Percentiles rank a stretch among this genome's conserved stretches.
Conservation (phyloP, 371 early-diverging fungal genomes). For the Encephalitozoon hellem region DNA sequence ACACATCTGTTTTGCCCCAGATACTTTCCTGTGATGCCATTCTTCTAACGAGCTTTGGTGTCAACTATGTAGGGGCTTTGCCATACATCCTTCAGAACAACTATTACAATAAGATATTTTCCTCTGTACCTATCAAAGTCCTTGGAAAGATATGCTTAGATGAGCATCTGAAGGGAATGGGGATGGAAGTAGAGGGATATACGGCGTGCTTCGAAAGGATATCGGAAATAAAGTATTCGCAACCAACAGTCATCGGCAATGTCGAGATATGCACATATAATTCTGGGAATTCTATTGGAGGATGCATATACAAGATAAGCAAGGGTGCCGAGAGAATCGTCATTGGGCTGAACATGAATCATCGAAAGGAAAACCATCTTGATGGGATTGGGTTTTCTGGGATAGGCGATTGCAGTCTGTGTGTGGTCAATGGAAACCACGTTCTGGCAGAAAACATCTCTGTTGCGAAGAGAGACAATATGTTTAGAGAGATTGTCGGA, state of each 20-base stretch:
- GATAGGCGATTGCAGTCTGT: conserved; percentile 69
- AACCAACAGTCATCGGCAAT: conserved; percentile 73
- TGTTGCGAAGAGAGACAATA: conserved; percentile 45
- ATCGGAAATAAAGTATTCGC: conserved; percentile 73
- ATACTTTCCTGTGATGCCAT: conserved; percentile 73
- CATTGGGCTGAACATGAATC: conserved; percentile 87
- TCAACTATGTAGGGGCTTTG: conserved; percentile 76
- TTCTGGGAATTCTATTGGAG: conserved; percentile 90
- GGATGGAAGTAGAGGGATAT: conserved; percentile 58
- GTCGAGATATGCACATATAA: conserved; percentile 78
- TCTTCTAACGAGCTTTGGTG: conserved; percentile 75
- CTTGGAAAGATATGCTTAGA: conserved; percentile 68
- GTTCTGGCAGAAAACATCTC: conserved; percentile 62
- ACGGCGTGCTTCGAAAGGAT: conserved; percentile 70
- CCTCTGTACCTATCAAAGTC: conserved; percentile 79
- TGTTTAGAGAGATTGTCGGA: conserved; percentile 59
- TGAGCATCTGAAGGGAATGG: conserved; percentile 68
- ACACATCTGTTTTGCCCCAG: conserved; percentile 21
- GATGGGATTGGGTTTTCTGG: conserved; percentile 68
- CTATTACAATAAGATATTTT: conserved; percentile 74
- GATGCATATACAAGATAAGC: conserved; percentile 85
- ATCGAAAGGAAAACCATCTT: conserved; percentile 70
- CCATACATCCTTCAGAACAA: conserved; percentile 73
- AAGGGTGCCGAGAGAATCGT: conserved; percentile 81
- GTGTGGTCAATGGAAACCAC: conserved; percentile 70